Evolutionary conservation across 441 rosid genomes (phyloP), one percentile per base, ranked within the genome.

Genomic region (Brassica balearica): DNA sequence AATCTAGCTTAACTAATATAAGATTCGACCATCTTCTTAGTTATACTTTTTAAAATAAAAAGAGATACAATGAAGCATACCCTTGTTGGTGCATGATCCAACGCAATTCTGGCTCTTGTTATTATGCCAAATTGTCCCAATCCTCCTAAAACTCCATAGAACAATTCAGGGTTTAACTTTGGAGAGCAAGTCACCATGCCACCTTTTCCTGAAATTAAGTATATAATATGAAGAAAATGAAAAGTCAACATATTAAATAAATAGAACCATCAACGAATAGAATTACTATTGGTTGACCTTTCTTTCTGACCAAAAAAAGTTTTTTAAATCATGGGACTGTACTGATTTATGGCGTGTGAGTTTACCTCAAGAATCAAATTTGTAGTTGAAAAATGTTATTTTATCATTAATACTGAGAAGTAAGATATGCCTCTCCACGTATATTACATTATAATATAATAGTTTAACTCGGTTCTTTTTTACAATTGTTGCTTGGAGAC

Each of bases 121-220:
- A 95, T 93, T 3, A 95, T 88, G 36, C 99, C 99, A 76, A 95
- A 95, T 79, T 95, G 98, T 71, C 98, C 98, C 67, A 95, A 80
- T 8, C 99, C 99, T 32, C 99, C 99, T 2, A 95, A 80, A 73
- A 87, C 99, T 9, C 91, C 96, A 75, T 85, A 83, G 81, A 93
- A 95, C 11, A 95, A 83, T 69, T 95, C 95, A 0, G 93, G 85
- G 73, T 88, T 90, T 48, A 77, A 56, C 71, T 80, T 9, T 4
- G 81, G 69, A 15, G 98, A 91, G 81, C 99, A 95, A 9, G 92
- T 88, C 70, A 89, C 56, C 12, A 86, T 72, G 75, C 91, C 90
- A 11, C 92, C 98, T 61, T 84, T 93, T 68, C 98, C 99, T 93
- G 89, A 22, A 70, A 32, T 38, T 17, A 38, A 65, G 27, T 34